Evolutionary conservation across 2,329 filamentous ascomycete genomes (phyloP).

Genomic region (Penicillium sp.): DNA sequence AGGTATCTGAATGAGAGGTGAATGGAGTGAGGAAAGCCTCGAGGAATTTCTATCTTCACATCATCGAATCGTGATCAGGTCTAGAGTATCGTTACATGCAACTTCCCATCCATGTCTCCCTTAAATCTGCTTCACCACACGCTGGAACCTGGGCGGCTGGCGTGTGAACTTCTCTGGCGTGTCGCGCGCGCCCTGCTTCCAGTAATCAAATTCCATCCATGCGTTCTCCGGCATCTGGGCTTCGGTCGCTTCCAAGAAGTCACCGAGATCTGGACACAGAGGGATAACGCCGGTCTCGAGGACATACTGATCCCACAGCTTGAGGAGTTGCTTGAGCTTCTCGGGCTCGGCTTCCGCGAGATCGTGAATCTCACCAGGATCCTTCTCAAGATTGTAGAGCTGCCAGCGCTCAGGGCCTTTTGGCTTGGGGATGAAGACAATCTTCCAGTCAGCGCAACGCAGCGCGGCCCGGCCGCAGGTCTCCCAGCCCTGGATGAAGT

Average conservation of each 20-base stretch:
- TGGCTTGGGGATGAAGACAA: conserved; percentile 56
- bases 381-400: conserved; percentile 53
- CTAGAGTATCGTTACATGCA: conserved; percentile 7
- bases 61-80: background rate
- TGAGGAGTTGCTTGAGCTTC: conserved; percentile 49
- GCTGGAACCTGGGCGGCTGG: conserved; percentile 34
- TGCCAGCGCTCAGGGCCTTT: conserved; percentile 58
- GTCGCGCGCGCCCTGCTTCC: conserved; percentile 54
- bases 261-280: conserved; percentile 56
- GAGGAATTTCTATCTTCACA: too few species aligned
- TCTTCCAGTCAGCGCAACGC: conserved; percentile 57
- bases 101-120: background rate
- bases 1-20: too few species aligned
- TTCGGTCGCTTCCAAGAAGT: conserved; percentile 60
- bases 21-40: too few species aligned
- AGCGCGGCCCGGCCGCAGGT: conserved; percentile 55
- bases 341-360: conserved; percentile 44
- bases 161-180: conserved; percentile 47
- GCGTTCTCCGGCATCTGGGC: conserved; percentile 64
- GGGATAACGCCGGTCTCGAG: conserved; percentile 61
- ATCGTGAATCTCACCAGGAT: conserved; percentile 54
- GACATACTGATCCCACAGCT: conserved; percentile 58
- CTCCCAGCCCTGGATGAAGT: conserved; percentile 58
- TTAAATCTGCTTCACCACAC: conserved; percentile 37
- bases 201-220: conserved; percentile 66